These are phyloP conservation scores for Anacardium occidentale DNA, from an alignment of 345 rosid genomes.

Conservation along the genomic window DNA sequence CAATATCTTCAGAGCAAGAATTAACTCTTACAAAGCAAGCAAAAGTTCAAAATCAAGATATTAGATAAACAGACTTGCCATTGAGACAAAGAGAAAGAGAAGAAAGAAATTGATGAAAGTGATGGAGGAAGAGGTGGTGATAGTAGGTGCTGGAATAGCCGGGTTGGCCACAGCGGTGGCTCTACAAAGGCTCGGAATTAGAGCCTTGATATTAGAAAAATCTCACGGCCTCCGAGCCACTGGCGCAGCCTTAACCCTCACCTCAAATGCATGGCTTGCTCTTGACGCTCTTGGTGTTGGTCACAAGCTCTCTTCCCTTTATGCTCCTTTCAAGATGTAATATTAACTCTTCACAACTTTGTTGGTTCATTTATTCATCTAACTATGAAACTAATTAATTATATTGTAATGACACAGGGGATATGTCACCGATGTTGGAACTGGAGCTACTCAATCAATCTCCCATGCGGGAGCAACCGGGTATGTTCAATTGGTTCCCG, in stretches of 20 bases:
- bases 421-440: constrained; percentile 21
- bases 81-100: neutral
- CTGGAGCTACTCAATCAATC: constrained; percentile 26
- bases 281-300: constrained; percentile 43
- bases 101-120: constrained; percentile 1
- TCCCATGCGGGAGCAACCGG: neutral
- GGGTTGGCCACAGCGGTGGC: constrained; percentile 43
- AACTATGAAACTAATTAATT: neutral
- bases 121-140: constrained; percentile 31
- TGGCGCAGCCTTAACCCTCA: constrained; percentile 31
- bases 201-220: constrained; percentile 35
- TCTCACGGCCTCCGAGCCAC: constrained; percentile 26
- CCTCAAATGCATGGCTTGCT: constrained; percentile 41
- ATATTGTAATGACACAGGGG: constrained; percentile 4
- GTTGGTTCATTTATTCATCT: neutral
- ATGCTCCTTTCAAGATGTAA: neutral
- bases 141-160: constrained; percentile 39
- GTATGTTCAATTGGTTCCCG: constrained; percentile 2
- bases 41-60: too few species aligned
- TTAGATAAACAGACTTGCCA: too few species aligned
- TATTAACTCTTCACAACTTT: neutral
- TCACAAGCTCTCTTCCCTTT: constrained; percentile 29
- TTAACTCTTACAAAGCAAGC: too few species aligned
- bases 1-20: too few species aligned
- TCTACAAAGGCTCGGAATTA: constrained; percentile 33